These are phyloP conservation scores for Teratosphaeria gauchensis DNA, from an alignment of 2,329 filamentous ascomycete species.

Conservation along the genomic window DNA sequence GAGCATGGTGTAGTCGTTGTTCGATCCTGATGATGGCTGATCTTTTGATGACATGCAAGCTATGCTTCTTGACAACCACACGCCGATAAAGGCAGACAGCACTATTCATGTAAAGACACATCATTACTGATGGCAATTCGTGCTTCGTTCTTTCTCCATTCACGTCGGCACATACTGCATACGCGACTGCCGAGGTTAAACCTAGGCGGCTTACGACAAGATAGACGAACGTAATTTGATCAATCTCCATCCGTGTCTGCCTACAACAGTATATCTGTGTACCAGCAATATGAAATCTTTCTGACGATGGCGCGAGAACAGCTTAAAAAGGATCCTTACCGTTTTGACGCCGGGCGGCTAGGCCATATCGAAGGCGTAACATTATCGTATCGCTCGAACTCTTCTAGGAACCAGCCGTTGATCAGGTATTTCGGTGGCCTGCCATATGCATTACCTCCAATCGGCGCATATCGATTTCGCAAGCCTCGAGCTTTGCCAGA, in stretches of 20 bases:
- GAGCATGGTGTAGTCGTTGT: neutral
- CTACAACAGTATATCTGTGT: neutral
- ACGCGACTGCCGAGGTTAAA: neutral
- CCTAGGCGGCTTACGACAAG: neutral
- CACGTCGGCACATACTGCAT: too few relatives aligned
- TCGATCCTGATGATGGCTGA: too few relatives aligned
- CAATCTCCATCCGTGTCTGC: neutral
- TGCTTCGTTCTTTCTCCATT: too few relatives aligned
- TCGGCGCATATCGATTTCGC: constrained; percentile 40
- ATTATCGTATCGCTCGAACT: constrained; percentile 22
- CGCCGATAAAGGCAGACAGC: too few relatives aligned
- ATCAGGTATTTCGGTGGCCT: constrained; percentile 47
- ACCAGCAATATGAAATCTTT: neutral
- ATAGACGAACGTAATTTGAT: neutral
- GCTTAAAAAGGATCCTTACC: constrained; percentile 19
- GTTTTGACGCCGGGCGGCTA: constrained; percentile 31
- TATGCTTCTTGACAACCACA: too few relatives aligned
- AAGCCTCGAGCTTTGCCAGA: constrained; percentile 38
- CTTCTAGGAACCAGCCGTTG: constrained; percentile 21
- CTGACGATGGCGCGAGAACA: constrained; percentile 8
- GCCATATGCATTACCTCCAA: constrained; percentile 45
- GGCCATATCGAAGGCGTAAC: constrained; percentile 44
- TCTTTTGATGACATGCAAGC: too few relatives aligned
- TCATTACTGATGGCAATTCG: too few relatives aligned
- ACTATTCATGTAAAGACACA: too few relatives aligned